Base-by-base conservation (phyloP, 371 early-diverging fungal genomes). In the Thermomucor indicae-seudaticae region DNA sequence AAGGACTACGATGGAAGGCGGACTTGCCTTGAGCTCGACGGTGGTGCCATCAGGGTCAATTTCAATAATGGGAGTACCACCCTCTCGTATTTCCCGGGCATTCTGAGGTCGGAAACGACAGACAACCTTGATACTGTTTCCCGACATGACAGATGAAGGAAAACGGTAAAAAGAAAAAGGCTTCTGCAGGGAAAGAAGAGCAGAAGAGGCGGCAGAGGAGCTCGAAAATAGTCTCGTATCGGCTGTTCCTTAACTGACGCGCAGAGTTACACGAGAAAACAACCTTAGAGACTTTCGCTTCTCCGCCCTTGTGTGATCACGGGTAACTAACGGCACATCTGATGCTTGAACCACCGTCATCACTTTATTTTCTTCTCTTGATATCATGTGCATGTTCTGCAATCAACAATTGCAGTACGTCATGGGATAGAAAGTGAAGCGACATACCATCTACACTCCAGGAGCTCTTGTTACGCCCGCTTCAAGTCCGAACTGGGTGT, bases 81-180 rank as follows among this genome's bases (percentile, higher is more conserved):
- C 92, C 57, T 95, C 91, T 55, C 75, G 79, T 47, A 88, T 84
- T 79, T 97, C 98, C 22, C 90, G 67, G 48, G 83, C 72, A 71
- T 97, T 97, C 62, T 95, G 94, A 39, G 98, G 98, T 43, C 97
- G 83, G 74, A 98, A 96, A 51, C 98, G 90, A 75, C 95, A 94
- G 43, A 98, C 89, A 57, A 98, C 98, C 68, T 89, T 88, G 76
- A 97, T 96, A 72, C 93, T 94, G 68, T 86, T 90, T 67, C 81
- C 83, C 23, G 73, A 68, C 73, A 76, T 76, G 45, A 28, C 40
- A 42, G 27, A 43, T 43, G 44, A 47, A 40, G 32, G 28, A 22
- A 19, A 47, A 34, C 19, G 23, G 22, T 1, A 10, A 1, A 14
- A 47, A 34, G 38, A 43, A 40, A 57, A 32, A 25, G 43, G 7